Evolutionary conservation across 1,284 basidiomycete genomes (phyloP).

Genomic region (Thelephora terrestris): DNA sequence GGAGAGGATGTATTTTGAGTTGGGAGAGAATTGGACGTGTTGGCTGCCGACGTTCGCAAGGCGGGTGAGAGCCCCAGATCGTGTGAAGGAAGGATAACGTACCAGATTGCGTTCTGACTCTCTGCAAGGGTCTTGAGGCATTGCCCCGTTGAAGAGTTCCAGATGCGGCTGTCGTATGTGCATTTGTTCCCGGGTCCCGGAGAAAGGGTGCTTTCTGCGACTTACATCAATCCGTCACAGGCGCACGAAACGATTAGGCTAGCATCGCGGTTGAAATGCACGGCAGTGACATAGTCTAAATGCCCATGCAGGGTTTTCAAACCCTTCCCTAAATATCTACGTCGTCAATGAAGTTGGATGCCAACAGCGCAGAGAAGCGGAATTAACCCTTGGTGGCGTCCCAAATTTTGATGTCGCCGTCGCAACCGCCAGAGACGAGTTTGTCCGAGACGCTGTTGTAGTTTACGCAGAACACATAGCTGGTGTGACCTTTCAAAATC

Average conservation of each 20-base stretch:
- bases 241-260: conserved; percentile 86
- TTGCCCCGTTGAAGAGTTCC: conserved; percentile 88
- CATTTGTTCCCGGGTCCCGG: neutral
- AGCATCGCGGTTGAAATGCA: conserved; percentile 90
- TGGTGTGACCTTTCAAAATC: conserved; percentile 72
- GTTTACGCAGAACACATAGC: conserved; percentile 85
- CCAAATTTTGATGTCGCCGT: conserved; percentile 91
- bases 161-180: conserved; percentile 63
- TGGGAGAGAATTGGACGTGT: conserved; percentile 88
- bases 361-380: neutral
- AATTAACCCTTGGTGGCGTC: conserved; percentile 65
- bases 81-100: conserved; percentile 13
- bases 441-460: conserved; percentile 84
- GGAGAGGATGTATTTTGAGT: conserved; percentile 86
- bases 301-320: conserved; percentile 85
- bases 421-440: conserved; percentile 86
- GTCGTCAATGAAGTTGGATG: neutral
- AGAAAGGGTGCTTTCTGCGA: conserved; percentile 4
- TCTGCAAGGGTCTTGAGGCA: conserved; percentile 96
- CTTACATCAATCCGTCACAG: conserved; percentile 90
- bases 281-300: conserved; percentile 88
- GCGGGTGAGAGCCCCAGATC: conserved; percentile 3
- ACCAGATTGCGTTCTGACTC: conserved; percentile 83
- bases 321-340: conserved; percentile 50
- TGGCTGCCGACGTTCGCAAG: conserved; percentile 37